Evolutionary conservation across 305 asterid genomes (phyloP).

Genomic region (Rubia peregrina): DNA sequence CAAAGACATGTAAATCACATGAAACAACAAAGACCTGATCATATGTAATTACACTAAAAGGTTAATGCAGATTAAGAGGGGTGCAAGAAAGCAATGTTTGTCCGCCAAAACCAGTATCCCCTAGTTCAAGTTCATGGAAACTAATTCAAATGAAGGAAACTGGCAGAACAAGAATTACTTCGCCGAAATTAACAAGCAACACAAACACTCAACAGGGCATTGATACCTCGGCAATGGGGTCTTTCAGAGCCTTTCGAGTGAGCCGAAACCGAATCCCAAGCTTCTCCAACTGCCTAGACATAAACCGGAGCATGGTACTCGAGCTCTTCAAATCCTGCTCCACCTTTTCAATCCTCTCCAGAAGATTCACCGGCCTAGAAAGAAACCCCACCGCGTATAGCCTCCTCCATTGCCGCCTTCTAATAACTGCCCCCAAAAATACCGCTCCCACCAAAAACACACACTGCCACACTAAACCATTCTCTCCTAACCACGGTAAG

Average conservation of each 20-base stretch:
- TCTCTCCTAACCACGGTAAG: slow-evolving; percentile 39
- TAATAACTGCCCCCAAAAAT: slow-evolving; percentile 53
- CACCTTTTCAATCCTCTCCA: slow-evolving; percentile 68
- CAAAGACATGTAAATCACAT: background rate
- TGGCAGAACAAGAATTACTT: slow-evolving; percentile 1
- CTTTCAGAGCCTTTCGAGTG: slow-evolving; percentile 36
- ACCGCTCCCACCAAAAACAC: slow-evolving; percentile 47
- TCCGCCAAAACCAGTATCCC: background rate
- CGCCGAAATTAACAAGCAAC: slow-evolving; percentile 13
- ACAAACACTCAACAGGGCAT: background rate
- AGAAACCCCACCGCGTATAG: slow-evolving; percentile 34
- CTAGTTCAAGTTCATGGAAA: background rate
- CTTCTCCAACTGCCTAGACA: slow-evolving; percentile 80
- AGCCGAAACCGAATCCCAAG: slow-evolving; percentile 40
- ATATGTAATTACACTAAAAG: background rate
- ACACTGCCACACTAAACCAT: slow-evolving; percentile 53
- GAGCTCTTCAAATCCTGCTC: slow-evolving; percentile 66
- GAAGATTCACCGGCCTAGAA: slow-evolving; percentile 42
- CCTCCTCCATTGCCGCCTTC: slow-evolving; percentile 84
- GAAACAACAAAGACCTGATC: background rate
- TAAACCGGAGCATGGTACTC: slow-evolving; percentile 42
- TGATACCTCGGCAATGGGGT: slow-evolving; percentile 54
- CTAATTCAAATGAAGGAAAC: background rate
- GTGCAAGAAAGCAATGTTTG: slow-evolving; percentile 1
- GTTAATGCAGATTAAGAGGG: background rate